Conservation (phyloP, 768 basidiomycete genomes). For the Tephrocybe sp. region DNA sequence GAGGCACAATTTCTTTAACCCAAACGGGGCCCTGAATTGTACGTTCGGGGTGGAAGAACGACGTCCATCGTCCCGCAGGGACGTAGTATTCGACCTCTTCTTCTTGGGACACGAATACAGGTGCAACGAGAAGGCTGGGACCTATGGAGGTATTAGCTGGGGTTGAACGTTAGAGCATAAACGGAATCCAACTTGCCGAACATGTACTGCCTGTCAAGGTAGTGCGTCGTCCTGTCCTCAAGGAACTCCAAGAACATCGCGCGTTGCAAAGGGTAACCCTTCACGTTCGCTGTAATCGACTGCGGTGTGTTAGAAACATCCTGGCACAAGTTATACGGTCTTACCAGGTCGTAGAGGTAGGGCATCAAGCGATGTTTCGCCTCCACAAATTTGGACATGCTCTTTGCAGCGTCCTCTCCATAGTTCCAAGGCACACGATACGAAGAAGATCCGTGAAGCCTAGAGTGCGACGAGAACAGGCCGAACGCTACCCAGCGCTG, state of each 20-base stretch:
- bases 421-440: slow-evolving; percentile 81
- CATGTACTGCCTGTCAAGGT: slow-evolving; percentile 62
- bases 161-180: neutral
- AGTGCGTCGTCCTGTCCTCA: slow-evolving; percentile 57
- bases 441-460: slow-evolving; percentile 70
- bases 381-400: slow-evolving; percentile 61
- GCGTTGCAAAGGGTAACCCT: slow-evolving; percentile 58
- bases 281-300: slow-evolving; percentile 51
- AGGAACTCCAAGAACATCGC: slow-evolving; percentile 70
- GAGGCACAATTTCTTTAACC: slow-evolving; percentile 61
- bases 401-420: slow-evolving; percentile 66
- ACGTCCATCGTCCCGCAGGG: slow-evolving; percentile 61
- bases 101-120: slow-evolving; percentile 54
- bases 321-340: slow-evolving; percentile 10
- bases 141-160: slow-evolving; percentile 29
- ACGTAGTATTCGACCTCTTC: slow-evolving; percentile 63
- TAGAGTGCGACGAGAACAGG: slow-evolving; percentile 73
- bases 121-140: slow-evolving; percentile 59
- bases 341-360: slow-evolving; percentile 59
- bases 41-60: slow-evolving; percentile 54
- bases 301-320: slow-evolving; percentile 20
- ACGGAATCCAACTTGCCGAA: slow-evolving; percentile 27
- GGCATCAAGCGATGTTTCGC: slow-evolving; percentile 75
- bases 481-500: slow-evolving; percentile 80
- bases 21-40: slow-evolving; percentile 59